Conservation (phyloP, 2,329 filamentous ascomycete genomes). For the Aspergillus sp. region DNA sequence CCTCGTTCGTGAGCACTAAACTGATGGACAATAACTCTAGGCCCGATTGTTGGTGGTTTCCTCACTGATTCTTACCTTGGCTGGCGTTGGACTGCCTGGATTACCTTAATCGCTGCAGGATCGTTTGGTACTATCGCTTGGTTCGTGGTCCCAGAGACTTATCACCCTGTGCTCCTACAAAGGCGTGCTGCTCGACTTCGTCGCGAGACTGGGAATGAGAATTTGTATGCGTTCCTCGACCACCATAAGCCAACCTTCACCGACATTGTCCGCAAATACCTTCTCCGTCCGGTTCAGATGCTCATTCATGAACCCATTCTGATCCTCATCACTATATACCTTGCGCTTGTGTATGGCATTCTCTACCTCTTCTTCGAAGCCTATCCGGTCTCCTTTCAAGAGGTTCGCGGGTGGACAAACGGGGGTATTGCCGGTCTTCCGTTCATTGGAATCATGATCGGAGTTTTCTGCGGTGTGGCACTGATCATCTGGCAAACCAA, state of each 20-base stretch:
- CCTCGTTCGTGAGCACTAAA: neutral
- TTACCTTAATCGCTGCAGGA: conserved; percentile 52
- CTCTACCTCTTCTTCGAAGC: conserved; percentile 42
- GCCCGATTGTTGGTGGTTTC: conserved; percentile 53
- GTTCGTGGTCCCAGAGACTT: conserved; percentile 54
- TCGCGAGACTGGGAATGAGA: conserved; percentile 47
- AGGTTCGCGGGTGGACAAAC: conserved; percentile 38
- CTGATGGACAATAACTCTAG: conserved; percentile 5
- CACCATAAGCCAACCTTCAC: conserved; percentile 40
- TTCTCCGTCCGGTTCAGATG: conserved; percentile 49
- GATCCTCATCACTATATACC: conserved; percentile 47
- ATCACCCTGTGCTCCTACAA: conserved; percentile 49
- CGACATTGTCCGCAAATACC: conserved; percentile 45
- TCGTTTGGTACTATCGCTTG: conserved; percentile 45
- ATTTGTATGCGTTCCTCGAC: conserved; percentile 46
- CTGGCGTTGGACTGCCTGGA: conserved; percentile 60
- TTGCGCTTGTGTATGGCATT: conserved; percentile 41
- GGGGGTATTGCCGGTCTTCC: conserved; percentile 38
- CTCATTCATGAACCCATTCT: conserved; percentile 51
- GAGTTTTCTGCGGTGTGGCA: conserved; percentile 35
- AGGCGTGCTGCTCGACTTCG: conserved; percentile 49
- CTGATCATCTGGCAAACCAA: conserved; percentile 42
- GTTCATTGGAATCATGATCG: conserved; percentile 38
- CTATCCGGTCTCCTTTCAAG: conserved; percentile 42
- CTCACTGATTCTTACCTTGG: conserved; percentile 51